These are phyloP conservation scores for Blastobotrys terrestris DNA, from an alignment of 805 yeast genomes.

Conservation along the genomic window DNA sequence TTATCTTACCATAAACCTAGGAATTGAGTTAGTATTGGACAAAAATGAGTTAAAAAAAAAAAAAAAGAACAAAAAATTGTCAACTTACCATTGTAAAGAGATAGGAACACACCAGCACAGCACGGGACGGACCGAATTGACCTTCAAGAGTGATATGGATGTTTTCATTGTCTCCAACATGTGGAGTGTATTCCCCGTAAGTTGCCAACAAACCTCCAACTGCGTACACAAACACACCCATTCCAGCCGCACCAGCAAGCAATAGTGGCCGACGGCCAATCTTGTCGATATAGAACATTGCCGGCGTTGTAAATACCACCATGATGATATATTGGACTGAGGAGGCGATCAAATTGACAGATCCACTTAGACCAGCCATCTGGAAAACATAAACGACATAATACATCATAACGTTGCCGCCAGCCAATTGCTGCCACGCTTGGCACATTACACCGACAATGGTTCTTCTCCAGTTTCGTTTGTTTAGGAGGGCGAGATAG, in stretches of 20 bases:
- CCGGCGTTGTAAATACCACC: conserved; percentile 44
- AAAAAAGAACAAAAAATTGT: no score
- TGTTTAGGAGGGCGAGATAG: conserved; percentile 35
- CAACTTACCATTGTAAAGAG: conserved; percentile 20
- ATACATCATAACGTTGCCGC: conserved; percentile 48
- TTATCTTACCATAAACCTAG: no score
- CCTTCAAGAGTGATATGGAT: conserved; percentile 25
- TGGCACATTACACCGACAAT: conserved; percentile 44
- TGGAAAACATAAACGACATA: conserved; percentile 59
- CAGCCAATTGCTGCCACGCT: conserved; percentile 61
- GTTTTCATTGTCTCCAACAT: conserved; percentile 31
- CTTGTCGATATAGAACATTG: conserved; percentile 47
- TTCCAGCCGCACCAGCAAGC: conserved; percentile 33
- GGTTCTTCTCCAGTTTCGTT: conserved; percentile 44
- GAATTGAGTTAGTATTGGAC: conserved; percentile 35
- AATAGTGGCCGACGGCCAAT: conserved; percentile 53
- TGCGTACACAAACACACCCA: conserved; percentile 56
- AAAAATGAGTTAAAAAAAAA: no score
- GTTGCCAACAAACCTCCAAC: conserved; percentile 43
- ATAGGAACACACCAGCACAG: conserved; percentile 41
- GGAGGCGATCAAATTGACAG: conserved; percentile 37
- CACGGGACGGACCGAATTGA: conserved; percentile 27
- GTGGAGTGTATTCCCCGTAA: conserved; percentile 34
- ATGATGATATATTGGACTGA: conserved; percentile 45
- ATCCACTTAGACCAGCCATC: conserved; percentile 54